Evolutionary conservation across 2,329 filamentous ascomycete species (phyloP), one percentile per base, ranked within the genome.

Genomic region (Gnomoniopsis sp.): DNA sequence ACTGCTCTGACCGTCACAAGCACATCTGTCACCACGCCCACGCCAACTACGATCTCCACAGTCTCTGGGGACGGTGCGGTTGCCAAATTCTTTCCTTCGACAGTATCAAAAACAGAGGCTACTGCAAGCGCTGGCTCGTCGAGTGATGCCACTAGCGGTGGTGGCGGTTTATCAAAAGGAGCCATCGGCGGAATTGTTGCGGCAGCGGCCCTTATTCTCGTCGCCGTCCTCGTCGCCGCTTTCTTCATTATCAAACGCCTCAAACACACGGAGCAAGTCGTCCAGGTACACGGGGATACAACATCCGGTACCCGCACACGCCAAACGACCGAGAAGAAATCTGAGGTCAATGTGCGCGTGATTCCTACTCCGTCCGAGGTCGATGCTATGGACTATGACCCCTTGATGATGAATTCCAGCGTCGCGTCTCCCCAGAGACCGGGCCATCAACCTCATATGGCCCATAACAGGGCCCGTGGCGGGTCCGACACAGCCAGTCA

Each of bases 101-200:
- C 72, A 1, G 68, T 81, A 3, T 65, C 75, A 4, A 82, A 83
- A 57, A 62, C 70, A 6, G 63, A 71, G 1, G 71, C 74, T 3
- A 62, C 70, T 1, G 60, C 71, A 15, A 67, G 53, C 33, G 57
- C 53, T 23, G 63, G 65, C 17, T 43, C 59, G 12, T 61, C 61
- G 2, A 41, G 64, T 11, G 62, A 62, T 19, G 63, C n/a, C n/a
- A n/a, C 65, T 21, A 63, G 62, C 10, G 66, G 70, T 47, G 64
- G 68, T 34, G 64, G 69, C 22, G 70, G 73, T 14, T 69, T 81
- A 22, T 74, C 75, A 23, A 66, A 65, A 0, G 73, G 68, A 1
- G 72, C 77, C 26, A 70, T 86, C 2, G 82, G 78, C 2, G 83
- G 83, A 2, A 82, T 85, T 22, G 74, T 85, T 36, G 79, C 75